phyloP scores from a whole-genome alignment of 176 grass and related monocot genomes.

The Eleusine coracana region DNA sequence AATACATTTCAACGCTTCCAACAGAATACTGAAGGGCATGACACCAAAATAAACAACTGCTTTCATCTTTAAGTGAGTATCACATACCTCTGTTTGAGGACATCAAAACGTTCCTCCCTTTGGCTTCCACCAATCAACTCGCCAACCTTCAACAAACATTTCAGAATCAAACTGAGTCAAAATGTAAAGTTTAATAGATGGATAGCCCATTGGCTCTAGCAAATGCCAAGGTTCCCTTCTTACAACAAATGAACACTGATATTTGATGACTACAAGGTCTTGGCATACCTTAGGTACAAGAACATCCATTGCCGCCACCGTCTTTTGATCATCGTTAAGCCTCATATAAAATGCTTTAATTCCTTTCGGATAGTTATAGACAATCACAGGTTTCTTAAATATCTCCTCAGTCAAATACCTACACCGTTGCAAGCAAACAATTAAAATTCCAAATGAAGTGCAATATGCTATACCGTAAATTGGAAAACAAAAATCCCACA shows the following conservation, averaged over 20 bases:
- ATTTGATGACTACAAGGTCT: neutral
- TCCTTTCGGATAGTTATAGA: conserved; percentile 96
- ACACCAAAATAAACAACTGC: neutral
- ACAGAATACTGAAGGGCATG: neutral
- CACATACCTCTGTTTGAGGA: conserved; percentile 70
- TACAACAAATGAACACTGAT: neutral
- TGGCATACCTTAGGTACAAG: conserved; percentile 89
- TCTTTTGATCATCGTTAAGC: conserved; percentile 87
- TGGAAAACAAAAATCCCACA: neutral
- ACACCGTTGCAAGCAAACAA: conserved; percentile 2
- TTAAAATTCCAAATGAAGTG: conserved; percentile 7
- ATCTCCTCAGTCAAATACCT: conserved; percentile 97
- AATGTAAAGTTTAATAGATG: neutral
- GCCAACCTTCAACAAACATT: conserved; percentile 70
- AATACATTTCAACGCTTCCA: neutral
- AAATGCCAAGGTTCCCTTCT: neutral
- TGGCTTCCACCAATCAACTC: conserved; percentile 96
- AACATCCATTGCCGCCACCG: conserved; percentile 98
- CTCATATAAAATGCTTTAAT: conserved; percentile 99
- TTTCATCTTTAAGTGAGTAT: neutral
- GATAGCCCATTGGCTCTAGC: neutral
- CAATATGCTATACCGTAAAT: neutral
- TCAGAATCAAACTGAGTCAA: conserved; percentile 17
- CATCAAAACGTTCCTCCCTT: conserved; percentile 88
- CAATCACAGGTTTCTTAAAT: conserved; percentile 98